These are phyloP conservation scores for Phalaenopsis aphrodite DNA, from an alignment of 106 monocot species.

Conservation along the genomic window DNA sequence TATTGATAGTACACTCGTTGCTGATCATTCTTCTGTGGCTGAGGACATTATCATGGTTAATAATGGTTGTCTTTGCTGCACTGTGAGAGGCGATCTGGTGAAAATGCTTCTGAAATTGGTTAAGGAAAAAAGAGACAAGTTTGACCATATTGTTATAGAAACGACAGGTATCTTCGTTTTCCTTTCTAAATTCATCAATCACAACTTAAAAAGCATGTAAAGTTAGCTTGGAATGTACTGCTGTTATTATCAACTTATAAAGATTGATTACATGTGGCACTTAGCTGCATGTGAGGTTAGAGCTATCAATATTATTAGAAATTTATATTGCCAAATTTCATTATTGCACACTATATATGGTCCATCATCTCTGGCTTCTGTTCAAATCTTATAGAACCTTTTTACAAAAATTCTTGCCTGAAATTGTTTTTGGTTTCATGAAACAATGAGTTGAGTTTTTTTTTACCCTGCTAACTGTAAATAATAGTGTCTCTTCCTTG, in stretches of 20 bases:
- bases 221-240: neutral
- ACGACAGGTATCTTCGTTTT: constrained; percentile 61
- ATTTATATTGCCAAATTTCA: neutral
- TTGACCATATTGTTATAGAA: constrained; percentile 92
- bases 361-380: neutral
- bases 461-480: neutral
- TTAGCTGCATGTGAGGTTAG: neutral
- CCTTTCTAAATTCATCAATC: neutral
- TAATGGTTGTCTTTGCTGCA: constrained; percentile 93
- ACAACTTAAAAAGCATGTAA: neutral
- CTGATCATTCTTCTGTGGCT: constrained; percentile 72
- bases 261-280: neutral
- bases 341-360: neutral
- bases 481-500: neutral
- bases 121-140: constrained; percentile 68
- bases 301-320: neutral
- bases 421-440: neutral
- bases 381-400: neutral
- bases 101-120: constrained; percentile 91
- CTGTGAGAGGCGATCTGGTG: constrained; percentile 87
- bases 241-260: neutral
- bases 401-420: neutral
- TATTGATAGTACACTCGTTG: constrained; percentile 86
- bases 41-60: constrained; percentile 98
- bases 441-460: neutral